phyloP scores from a whole-genome alignment of 179 eudicot species.

The Nepenthes alata region DNA sequence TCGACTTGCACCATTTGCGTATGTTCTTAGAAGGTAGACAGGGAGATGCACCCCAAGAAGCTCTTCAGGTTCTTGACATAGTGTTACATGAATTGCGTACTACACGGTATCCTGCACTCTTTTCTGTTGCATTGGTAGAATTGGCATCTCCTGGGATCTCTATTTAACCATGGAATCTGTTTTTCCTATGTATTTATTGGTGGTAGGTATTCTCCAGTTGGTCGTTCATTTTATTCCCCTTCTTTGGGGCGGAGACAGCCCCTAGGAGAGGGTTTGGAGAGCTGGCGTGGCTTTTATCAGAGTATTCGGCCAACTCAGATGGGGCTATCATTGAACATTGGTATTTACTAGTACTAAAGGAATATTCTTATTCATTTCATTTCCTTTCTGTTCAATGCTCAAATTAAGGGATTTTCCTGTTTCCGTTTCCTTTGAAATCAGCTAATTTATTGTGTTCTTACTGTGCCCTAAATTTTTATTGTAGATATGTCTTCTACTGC shows the following conservation, averaged over 20 bases:
- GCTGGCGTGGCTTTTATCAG: slow-evolving; percentile 98
- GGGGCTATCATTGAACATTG: slow-evolving; percentile 90
- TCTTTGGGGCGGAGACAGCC: slow-evolving; percentile 64
- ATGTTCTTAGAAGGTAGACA: slow-evolving; percentile 75
- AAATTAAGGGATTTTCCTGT: background rate
- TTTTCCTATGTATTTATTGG: background rate
- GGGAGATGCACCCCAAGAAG: slow-evolving; percentile 97
- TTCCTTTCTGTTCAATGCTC: background rate
- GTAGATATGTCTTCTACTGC: slow-evolving; percentile 98
- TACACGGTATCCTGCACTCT: slow-evolving; percentile 23
- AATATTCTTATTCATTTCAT: background rate
- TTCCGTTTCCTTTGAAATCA: background rate
- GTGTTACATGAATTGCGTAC: slow-evolving; percentile 84
- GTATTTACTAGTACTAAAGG: slow-evolving; percentile 8
- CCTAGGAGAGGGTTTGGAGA: slow-evolving; percentile 81
- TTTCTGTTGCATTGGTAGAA: background rate
- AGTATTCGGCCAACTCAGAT: slow-evolving; percentile 97
- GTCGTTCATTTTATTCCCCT: slow-evolving; percentile 80
- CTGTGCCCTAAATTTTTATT: background rate
- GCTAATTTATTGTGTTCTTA: background rate
- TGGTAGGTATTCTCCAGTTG: slow-evolving; percentile 61
- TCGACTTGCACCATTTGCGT: slow-evolving; percentile 76
- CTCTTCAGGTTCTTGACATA: slow-evolving; percentile 89
- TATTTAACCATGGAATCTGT: background rate
- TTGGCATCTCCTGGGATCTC: background rate